phyloP scores from a whole-genome alignment of 2,329 filamentous ascomycete species.

The Rhinocladiella mackenziei region DNA sequence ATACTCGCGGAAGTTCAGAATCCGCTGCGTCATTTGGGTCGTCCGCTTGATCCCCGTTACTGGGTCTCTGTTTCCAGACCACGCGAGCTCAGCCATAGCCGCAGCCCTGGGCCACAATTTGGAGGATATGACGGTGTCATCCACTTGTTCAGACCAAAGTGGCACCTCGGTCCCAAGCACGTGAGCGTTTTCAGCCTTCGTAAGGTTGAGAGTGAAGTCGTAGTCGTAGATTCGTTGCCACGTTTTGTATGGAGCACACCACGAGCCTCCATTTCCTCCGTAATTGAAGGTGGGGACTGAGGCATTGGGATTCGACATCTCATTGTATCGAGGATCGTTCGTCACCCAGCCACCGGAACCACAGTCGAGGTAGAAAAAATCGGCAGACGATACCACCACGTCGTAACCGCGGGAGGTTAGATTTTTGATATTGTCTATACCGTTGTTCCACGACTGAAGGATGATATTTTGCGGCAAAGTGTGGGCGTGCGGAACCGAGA shows the following conservation, averaged over 20 bases:
- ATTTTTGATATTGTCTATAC: constrained; percentile 50
- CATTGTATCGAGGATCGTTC: constrained; percentile 56
- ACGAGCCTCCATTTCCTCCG: constrained; percentile 51
- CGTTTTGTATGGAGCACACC: constrained; percentile 58
- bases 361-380: constrained; percentile 57
- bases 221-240: constrained; percentile 60
- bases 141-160: constrained; percentile 54
- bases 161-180: constrained; percentile 52
- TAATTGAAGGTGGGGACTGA: constrained; percentile 51
- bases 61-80: constrained; percentile 52
- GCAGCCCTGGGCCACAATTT: constrained; percentile 57
- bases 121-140: constrained; percentile 49
- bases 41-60: constrained; percentile 49
- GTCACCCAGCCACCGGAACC: constrained; percentile 52
- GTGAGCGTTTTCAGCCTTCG: constrained; percentile 45
- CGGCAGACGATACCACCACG: constrained; percentile 54
- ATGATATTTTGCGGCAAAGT: constrained; percentile 49
- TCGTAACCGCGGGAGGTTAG: constrained; percentile 50
- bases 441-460: constrained; percentile 55
- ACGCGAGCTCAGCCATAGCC: constrained; percentile 53
- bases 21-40: constrained; percentile 52
- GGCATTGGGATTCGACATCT: constrained; percentile 49
- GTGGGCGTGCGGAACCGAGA: constrained; percentile 44
- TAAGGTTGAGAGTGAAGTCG: constrained; percentile 52
- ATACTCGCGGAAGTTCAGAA: constrained; percentile 59